Conservation (phyloP, 2,329 filamentous ascomycete species). For the Fonsecaea monophora region DNA sequence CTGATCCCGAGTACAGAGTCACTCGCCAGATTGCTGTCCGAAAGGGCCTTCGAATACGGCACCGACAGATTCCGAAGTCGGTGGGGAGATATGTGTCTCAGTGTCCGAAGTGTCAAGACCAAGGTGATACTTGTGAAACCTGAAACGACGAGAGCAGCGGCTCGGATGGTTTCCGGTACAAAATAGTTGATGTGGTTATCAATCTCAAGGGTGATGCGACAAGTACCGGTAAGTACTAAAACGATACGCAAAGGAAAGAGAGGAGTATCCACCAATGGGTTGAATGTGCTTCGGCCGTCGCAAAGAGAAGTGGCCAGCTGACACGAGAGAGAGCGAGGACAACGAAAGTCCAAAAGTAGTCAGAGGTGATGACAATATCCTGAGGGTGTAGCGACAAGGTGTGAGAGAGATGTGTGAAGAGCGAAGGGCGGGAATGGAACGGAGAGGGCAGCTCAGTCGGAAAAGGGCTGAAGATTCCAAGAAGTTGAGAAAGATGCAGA, state of each 20-base stretch:
- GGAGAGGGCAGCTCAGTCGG: slow-evolving; percentile 11
- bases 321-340: slow-evolving; percentile 2
- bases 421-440: slow-evolving; percentile 8
- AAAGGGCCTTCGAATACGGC: slow-evolving; percentile 17
- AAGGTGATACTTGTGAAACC: slow-evolving; percentile 11
- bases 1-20: slow-evolving; percentile 11
- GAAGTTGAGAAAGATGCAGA: slow-evolving; percentile 23
- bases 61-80: slow-evolving; percentile 6
- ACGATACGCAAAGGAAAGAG: slow-evolving; percentile 15
- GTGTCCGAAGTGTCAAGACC: not conserved
- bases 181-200: slow-evolving; percentile 20
- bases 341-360: slow-evolving; percentile 5
- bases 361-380: slow-evolving; percentile 8
- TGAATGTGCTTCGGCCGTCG: slow-evolving; percentile 20
- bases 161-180: slow-evolving; percentile 7
- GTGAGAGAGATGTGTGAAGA: slow-evolving; percentile 11
- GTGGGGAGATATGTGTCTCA: slow-evolving; percentile 4
- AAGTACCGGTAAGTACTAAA: slow-evolving; percentile 15
- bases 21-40: slow-evolving; percentile 2
- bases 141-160: slow-evolving; percentile 21
- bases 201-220: slow-evolving; percentile 19
- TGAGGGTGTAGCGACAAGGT: not conserved
- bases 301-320: slow-evolving; percentile 12
- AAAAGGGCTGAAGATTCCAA: slow-evolving; percentile 20
- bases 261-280: slow-evolving; percentile 21